Evolutionary conservation across 176 grass and related monocot species (phyloP).

Genomic region (Canna indica): DNA sequence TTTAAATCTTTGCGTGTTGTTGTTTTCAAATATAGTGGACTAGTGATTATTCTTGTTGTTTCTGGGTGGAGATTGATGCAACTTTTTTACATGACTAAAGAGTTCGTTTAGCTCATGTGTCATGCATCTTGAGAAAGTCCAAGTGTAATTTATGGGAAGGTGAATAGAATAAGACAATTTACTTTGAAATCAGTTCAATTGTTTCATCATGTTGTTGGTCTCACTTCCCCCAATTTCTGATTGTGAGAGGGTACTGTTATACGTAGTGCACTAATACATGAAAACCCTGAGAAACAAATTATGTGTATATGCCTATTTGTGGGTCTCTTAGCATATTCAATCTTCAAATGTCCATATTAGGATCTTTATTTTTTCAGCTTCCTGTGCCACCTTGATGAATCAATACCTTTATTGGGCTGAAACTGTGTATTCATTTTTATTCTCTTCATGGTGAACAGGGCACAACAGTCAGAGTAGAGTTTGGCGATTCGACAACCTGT

Average conservation of each 20-base stretch:
- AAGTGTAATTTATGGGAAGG: background rate
- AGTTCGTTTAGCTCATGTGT: background rate
- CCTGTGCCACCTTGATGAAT: background rate
- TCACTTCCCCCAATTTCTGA: background rate
- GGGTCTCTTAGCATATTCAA: background rate
- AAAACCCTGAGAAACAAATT: background rate
- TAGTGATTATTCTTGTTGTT: background rate
- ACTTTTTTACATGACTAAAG: background rate
- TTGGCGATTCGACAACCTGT: slow-evolving; percentile 43
- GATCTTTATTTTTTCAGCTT: background rate
- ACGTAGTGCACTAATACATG: background rate
- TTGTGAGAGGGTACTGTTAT: background rate
- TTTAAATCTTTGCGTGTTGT: background rate
- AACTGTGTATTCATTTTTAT: background rate
- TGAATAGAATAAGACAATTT: background rate
- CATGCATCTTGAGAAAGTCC: background rate
- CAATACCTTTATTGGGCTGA: background rate
- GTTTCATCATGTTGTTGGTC: background rate
- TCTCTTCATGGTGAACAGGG: slow-evolving; percentile 28
- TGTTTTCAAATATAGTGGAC: background rate
- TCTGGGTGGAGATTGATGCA: background rate
- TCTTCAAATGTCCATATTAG: background rate
- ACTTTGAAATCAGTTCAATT: background rate
- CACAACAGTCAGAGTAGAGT: slow-evolving; percentile 35
- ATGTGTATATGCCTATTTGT: background rate